Evolutionary conservation across 2,329 filamentous ascomycete genomes (phyloP).

Genomic region (Aspergillus tubingensis): DNA sequence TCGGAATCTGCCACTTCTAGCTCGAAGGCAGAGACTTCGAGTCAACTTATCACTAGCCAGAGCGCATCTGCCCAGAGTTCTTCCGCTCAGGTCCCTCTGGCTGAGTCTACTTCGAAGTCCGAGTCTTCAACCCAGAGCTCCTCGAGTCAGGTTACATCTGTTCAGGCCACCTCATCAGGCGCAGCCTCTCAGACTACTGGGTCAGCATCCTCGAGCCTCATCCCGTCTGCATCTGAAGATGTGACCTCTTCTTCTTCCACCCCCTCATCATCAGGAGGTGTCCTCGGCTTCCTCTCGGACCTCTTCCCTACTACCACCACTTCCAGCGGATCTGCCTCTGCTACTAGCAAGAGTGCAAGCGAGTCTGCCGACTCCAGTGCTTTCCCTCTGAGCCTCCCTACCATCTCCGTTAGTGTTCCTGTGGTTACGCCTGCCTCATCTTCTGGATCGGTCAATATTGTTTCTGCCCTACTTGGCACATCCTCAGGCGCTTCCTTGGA

Average conservation of each 20-base stretch:
- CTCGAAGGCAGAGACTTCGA: not conserved
- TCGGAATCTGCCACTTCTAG: not conserved
- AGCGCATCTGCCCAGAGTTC: slow-evolving; percentile 1
- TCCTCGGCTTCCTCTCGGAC: not conserved
- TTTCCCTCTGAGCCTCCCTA: slow-evolving; percentile 15
- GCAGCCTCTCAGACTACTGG: not conserved
- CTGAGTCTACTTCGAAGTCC: not conserved
- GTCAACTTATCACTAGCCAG: slow-evolving; percentile 1
- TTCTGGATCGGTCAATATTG: slow-evolving; percentile 1
- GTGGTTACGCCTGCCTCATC: slow-evolving; percentile 16
- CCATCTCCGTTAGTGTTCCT: slow-evolving; percentile 32
- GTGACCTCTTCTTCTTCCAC: slow-evolving; percentile 2
- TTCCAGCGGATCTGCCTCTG: not conserved
- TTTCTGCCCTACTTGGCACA: slow-evolving; percentile 9
- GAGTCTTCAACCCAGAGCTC: not conserved
- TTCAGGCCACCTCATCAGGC: not conserved
- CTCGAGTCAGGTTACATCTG: not conserved
- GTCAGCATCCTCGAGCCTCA: not conserved
- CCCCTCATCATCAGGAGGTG: slow-evolving; percentile 3
- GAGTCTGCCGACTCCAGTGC: not conserved
- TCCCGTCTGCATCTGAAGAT: not conserved
- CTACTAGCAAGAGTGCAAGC: not conserved
- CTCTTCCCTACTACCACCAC: not conserved
- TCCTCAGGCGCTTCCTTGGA: not conserved
- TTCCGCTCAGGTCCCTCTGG: not conserved